Evolutionary conservation across 768 basidiomycete species (phyloP), one percentile per base, ranked within the genome.

Genomic region (Thelephora ganbajun): DNA sequence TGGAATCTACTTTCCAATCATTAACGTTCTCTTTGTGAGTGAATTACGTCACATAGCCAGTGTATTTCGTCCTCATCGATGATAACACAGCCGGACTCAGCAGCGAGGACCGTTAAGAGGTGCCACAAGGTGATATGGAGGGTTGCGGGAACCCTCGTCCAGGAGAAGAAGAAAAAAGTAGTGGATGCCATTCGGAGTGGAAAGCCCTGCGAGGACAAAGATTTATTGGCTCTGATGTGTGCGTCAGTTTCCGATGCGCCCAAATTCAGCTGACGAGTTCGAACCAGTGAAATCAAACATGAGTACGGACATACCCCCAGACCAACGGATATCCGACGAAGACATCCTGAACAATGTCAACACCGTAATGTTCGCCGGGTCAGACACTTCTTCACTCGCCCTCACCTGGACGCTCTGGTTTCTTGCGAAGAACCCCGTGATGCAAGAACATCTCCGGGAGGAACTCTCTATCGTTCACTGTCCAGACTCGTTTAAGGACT

Each of bases 361-460:
- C 55, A 91, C 89, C 0, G 85, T 93, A 61, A 78, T 91, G 71
- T 89, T 91, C 59, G 88, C 84, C 18, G 91, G 91, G 3, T 87
- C 90, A 11, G 89, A 93, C 56, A 88, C 89, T 0, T 83, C 83
- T 11, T 84, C 85, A 2, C 75, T 92, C 23, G 74, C 81, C 4
- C 64, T 94, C 39, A 86, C 86, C 0, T 96, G 92, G 91, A 79
- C 80, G 1, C 61, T 94, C n/a, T 67, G 79, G 49, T 66, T 85
- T 13, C 73, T 96, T 35, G 78, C 88, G 0, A 70, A 74, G 54
- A 64, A 86, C 57, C 79, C 79, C 0, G 67, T 67, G 1, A 59
- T 80, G 12, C 92, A 96, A 61, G 67, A 68, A 37, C 77, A 74
- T 22, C 71, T 97, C 5, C 80, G 88, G 12, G 59, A 68, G 1